phyloP scores from a whole-genome alignment of 495 filamentous ascomycete species.

The Niebla homalea region DNA sequence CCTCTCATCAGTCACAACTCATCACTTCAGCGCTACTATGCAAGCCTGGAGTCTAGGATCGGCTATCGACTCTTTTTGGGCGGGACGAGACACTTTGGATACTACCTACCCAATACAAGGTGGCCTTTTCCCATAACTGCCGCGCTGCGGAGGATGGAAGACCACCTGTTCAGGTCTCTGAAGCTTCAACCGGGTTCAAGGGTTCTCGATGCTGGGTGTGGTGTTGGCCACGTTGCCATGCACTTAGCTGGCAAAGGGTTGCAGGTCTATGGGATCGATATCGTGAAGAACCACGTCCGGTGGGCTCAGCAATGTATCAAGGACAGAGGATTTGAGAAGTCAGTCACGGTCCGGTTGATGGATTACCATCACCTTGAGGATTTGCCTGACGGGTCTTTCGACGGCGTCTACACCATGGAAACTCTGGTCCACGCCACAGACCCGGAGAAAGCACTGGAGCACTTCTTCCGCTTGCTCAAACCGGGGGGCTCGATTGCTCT shows the following conservation, averaged over 20 bases:
- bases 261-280: conserved; percentile 36
- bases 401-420: conserved; percentile 47
- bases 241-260: conserved; percentile 28
- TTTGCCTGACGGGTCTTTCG: conserved; percentile 26
- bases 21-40: conserved; percentile 30
- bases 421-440: conserved; percentile 45
- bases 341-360: conserved; percentile 27
- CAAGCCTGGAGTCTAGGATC: conserved; percentile 34
- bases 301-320: conserved; percentile 32
- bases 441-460: conserved; percentile 28
- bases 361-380: conserved; percentile 42
- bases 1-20: conserved; percentile 25
- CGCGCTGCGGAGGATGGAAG: conserved; percentile 35
- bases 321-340: conserved; percentile 22
- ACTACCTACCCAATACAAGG: conserved; percentile 30
- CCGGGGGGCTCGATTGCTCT: conserved; percentile 36
- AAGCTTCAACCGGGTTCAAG: conserved; percentile 24
- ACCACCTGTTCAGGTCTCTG: conserved; percentile 29
- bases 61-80: conserved; percentile 38
- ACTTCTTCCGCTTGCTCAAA: conserved; percentile 36
- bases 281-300: conserved; percentile 35
- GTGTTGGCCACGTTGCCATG: conserved; percentile 35
- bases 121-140: conserved; percentile 36
- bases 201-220: conserved; percentile 42
- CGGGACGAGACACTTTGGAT: conserved; percentile 40